These are phyloP conservation scores for Fragaria nilgerrensis DNA, from an alignment of 306 rosid genomes.

Conservation along the genomic window DNA sequence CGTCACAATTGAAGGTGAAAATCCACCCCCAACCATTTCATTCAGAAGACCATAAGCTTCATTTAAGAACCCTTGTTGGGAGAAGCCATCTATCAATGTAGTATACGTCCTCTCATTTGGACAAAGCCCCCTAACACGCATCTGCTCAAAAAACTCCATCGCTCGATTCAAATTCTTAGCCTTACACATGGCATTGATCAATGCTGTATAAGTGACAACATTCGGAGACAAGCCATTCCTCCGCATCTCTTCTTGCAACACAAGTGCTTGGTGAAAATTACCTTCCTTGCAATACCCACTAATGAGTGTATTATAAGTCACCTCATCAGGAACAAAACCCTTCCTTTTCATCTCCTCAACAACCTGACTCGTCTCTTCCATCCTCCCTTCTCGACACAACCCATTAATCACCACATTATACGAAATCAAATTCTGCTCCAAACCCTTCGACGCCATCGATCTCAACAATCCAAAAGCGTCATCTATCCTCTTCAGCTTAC, in stretches of 20 bases:
- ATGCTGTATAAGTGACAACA: constrained; percentile 78
- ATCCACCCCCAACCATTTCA: constrained; percentile 68
- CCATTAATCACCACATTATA: constrained; percentile 79
- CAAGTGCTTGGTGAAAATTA: constrained; percentile 75
- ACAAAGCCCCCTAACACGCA: constrained; percentile 59
- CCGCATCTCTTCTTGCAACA: constrained; percentile 69
- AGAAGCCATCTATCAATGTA: constrained; percentile 76
- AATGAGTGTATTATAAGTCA: constrained; percentile 75
- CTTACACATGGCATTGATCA: constrained; percentile 79
- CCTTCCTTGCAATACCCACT: constrained; percentile 77
- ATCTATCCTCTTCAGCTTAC: constrained; percentile 48
- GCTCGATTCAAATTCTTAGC: constrained; percentile 71
- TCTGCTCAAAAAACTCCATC: constrained; percentile 60
- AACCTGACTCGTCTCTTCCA: constrained; percentile 46
- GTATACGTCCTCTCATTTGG: constrained; percentile 83
- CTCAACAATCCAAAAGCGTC: constrained; percentile 55
- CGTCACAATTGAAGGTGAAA: constrained; percentile 70
- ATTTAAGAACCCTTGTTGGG: constrained; percentile 59
- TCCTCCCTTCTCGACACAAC: constrained; percentile 61
- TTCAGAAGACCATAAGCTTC: constrained; percentile 65
- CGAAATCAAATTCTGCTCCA: constrained; percentile 72
- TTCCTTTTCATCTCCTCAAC: constrained; percentile 57
- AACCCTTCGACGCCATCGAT: constrained; percentile 48
- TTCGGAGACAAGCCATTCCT: constrained; percentile 69
- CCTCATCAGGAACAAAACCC: constrained; percentile 63